Conservation (phyloP, 129 eudicot species). For the Glebionis coronaria region DNA sequence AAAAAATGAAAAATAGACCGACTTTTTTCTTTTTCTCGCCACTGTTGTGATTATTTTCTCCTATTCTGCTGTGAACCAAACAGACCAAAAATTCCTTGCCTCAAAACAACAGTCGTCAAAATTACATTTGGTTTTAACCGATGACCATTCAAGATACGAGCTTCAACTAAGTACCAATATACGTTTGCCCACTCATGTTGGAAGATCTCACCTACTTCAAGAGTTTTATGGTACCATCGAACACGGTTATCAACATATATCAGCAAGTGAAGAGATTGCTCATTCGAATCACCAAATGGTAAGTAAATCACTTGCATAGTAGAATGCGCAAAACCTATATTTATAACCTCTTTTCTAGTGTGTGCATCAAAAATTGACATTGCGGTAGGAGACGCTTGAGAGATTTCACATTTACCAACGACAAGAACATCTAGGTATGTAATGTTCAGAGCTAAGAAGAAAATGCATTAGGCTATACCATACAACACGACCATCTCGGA, state of each 20-base stretch:
- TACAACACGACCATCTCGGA: conserved; percentile 86
- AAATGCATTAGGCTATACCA: conserved; percentile 72
- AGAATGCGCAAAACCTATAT: conserved; percentile 51
- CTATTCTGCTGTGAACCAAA: no score
- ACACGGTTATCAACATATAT: conserved; percentile 56
- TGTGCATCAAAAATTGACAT: conserved; percentile 76
- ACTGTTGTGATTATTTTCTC: conserved; percentile 82
- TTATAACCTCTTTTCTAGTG: conserved; percentile 62
- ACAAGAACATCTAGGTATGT: conserved; percentile 84
- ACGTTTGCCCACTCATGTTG: no score
- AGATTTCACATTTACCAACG: conserved; percentile 73
- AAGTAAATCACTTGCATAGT: conserved; percentile 64
- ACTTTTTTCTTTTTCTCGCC: conserved; percentile 80
- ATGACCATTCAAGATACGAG: conserved; percentile 68
- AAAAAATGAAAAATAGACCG: conserved; percentile 12
- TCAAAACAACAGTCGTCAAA: conserved; percentile 59
- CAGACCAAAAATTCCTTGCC: conserved; percentile 70
- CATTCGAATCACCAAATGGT: conserved; percentile 82
- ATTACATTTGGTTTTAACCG: no score
- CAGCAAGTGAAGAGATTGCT: no score
- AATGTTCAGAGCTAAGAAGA: conserved; percentile 59
- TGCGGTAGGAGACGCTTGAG: conserved; percentile 55
- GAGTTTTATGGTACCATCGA: conserved; percentile 71
- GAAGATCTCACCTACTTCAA: conserved; percentile 69
- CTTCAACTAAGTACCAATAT: conserved; percentile 86